phyloP scores from a whole-genome alignment of 345 rosid genomes.

The Carallia brachiata region DNA sequence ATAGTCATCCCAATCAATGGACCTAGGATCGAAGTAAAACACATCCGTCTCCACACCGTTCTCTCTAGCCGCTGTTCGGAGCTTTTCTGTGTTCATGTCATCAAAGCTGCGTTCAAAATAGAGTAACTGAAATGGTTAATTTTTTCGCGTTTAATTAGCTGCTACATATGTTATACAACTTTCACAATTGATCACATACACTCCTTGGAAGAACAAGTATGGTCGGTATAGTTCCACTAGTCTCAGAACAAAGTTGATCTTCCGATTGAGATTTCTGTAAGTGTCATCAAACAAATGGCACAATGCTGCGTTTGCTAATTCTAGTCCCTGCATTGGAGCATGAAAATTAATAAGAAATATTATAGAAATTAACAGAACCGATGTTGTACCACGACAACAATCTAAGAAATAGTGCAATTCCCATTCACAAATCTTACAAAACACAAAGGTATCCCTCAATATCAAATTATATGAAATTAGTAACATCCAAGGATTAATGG shows the following conservation, averaged over 20 bases:
- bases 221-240: conserved; percentile 74
- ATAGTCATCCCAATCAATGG: conserved; percentile 66
- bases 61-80: conserved; percentile 37
- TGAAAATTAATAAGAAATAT: not conserved
- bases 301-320: conserved; percentile 46
- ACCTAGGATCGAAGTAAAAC: conserved; percentile 57
- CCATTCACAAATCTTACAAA: no score
- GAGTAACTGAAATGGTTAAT: not conserved
- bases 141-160: not conserved
- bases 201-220: conserved; percentile 67
- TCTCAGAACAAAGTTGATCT: conserved; percentile 57
- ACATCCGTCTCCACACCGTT: conserved; percentile 25
- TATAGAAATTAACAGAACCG: no score
- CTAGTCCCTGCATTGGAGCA: conserved; percentile 34
- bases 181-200: conserved; percentile 42
- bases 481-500: no score
- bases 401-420: no score
- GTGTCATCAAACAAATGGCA: conserved; percentile 40
- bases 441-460: no score
- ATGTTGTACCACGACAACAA: no score
- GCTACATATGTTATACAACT: not conserved
- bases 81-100: conserved; percentile 50
- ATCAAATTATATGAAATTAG: no score
- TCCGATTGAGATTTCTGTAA: conserved; percentile 43
- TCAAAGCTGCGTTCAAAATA: conserved; percentile 47